Evolutionary conservation across 441 rosid genomes (phyloP), one percentile per base, ranked within the genome.

Genomic region (Eruca vesicaria): DNA sequence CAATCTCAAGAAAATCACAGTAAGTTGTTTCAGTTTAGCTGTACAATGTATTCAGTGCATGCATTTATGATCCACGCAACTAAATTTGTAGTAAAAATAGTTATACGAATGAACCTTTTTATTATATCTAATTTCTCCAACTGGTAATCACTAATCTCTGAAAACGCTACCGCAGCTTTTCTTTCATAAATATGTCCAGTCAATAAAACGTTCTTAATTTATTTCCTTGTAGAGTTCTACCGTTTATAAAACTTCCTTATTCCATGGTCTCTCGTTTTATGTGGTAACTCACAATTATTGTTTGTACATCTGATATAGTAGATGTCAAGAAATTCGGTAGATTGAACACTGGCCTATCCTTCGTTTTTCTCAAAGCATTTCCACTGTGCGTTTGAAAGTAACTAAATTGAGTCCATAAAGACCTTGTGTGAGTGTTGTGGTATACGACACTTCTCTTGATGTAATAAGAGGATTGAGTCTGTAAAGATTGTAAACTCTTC

Each of bases 11-110:
- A 36, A 38, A 14, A 14, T 28, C 48, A 4, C 16, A 41, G 48
- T 41, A 41, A 41, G 48, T 41, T 16, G 16, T 14, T 12, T 41
- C 48, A 41, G 16, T 45, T 16, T 43, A 9, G 6, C 28, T 55
- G 5, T 45, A 31, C 14, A 29, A 31, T 26, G 67, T 32, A 28
- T 28, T 14, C 56, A 57, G 50, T 43, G 78, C 78, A 66, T 66
- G 71, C 71, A 57, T 73, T 41, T 48, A 57, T 55, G 76, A 52
- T 63, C 32, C 29, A 21, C 53, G n/a, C 45, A 11, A 52, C 29
- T 50, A 53, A 38, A 55, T 36, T 63, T 63, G 29, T 52, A 63
- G 19, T 21, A 71, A 35, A 57, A 15, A 9, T 0, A 59, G 4
- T n/a, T n/a, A 59, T 1, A 59, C 14, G 36, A 15, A 3, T 11